Evolutionary conservation across 495 filamentous ascomycete species (phyloP).

Genomic region (Chaetomium tenue): DNA sequence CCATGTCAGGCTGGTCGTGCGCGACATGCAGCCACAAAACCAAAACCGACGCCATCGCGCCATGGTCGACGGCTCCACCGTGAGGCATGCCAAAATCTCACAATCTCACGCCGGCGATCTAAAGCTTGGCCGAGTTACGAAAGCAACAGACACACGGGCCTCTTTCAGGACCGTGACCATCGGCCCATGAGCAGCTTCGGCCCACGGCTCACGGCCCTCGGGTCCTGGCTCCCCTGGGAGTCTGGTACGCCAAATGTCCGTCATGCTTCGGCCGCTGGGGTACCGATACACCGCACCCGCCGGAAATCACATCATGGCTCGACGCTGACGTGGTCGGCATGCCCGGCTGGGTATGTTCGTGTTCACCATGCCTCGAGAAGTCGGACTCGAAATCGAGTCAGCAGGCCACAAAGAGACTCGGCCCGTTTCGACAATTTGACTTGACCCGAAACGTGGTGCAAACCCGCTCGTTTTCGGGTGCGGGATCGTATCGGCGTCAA

Average conservation of each 20-base stretch:
- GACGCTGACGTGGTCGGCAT: neutral
- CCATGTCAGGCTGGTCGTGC: neutral
- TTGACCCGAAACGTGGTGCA: too few relatives aligned
- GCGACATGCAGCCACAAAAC: constrained; percentile 8
- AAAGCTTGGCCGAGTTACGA: neutral
- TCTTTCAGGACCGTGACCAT: neutral
- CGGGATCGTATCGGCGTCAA: neutral
- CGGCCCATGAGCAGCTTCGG: neutral
- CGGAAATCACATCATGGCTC: neutral
- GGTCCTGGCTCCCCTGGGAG: neutral
- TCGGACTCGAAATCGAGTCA: too few relatives aligned
- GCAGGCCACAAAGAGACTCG: too few relatives aligned
- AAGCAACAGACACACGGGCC: neutral
- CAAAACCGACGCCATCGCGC: too few relatives aligned
- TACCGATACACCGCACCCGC: too few relatives aligned
- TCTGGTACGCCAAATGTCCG: constrained; percentile 1
- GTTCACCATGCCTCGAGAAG: too few relatives aligned
- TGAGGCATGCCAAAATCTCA: neutral
- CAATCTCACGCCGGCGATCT: neutral
- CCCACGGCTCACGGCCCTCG: too few relatives aligned
- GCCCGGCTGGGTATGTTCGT: too few relatives aligned
- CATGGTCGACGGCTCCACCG: neutral
- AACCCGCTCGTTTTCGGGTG: too few relatives aligned
- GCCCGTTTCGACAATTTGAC: too few relatives aligned
- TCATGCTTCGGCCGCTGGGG: neutral